A percentile compares a stretch with the other conserved stretches of the same genome.
These are phyloP conservation scores for Alternaria burnsii DNA, from an alignment of 2,329 filamentous ascomycete species.

Conservation along the genomic window DNA sequence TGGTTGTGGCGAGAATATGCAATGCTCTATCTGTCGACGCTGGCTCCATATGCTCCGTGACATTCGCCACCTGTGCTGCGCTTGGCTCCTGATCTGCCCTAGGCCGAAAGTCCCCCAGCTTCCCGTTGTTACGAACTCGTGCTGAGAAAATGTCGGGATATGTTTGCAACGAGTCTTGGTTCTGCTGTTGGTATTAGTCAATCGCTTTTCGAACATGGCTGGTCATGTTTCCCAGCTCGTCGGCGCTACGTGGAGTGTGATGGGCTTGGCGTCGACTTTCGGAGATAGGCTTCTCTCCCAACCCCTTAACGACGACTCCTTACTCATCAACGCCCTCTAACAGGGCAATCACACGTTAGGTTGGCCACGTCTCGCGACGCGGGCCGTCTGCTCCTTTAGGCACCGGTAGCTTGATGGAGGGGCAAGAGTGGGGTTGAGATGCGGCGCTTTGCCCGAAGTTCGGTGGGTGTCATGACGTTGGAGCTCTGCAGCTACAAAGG, in stretches of 20 bases:
- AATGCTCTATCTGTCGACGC: background rate
- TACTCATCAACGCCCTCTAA: background rate
- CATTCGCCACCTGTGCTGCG: background rate
- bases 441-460: conserved; percentile 11
- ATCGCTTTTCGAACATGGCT: background rate
- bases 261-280: background rate
- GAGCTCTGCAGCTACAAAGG: conserved; percentile 9
- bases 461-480: conserved; percentile 25
- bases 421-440: conserved; percentile 30
- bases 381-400: conserved; percentile 13
- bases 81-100: too few relatives aligned
- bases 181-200: too few relatives aligned
- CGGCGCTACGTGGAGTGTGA: background rate
- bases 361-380: background rate
- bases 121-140: too few relatives aligned
- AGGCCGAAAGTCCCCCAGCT: too few relatives aligned
- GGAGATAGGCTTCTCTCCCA: background rate
- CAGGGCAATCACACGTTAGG: background rate
- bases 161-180: background rate
- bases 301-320: background rate
- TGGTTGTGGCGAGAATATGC: background rate
- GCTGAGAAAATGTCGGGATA: too few relatives aligned
- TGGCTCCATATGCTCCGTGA: background rate
- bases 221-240: background rate
- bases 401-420: conserved; percentile 11